These are phyloP conservation scores for Macadamia tetraphylla DNA, from an alignment of 164 flowering plant species.

Conservation along the genomic window DNA sequence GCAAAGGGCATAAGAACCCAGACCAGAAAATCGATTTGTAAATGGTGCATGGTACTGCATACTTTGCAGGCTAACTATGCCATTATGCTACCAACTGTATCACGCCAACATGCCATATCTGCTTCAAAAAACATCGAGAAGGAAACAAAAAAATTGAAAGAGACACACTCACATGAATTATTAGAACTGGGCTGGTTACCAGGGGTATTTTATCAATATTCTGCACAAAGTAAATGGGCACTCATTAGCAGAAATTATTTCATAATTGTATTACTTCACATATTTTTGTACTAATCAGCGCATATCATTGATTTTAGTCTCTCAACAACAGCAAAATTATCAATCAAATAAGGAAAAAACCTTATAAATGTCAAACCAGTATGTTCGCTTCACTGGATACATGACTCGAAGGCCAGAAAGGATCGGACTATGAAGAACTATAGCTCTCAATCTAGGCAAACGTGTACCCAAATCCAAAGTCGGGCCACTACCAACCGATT, in stretches of 20 bases:
- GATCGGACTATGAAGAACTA: conserved; percentile 81
- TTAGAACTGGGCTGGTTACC: conserved; percentile 72
- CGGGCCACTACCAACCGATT: conserved; percentile 93
- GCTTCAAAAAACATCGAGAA: background rate
- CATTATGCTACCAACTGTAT: background rate
- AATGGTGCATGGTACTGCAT: background rate
- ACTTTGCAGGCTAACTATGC: background rate
- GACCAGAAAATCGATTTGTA: background rate
- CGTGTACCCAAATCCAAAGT: conserved; percentile 69
- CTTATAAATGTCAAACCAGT: conserved; percentile 92
- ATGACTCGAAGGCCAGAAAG: conserved; percentile 83
- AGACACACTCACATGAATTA: conserved; percentile 73
- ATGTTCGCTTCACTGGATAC: conserved; percentile 78
- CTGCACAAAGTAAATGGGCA: conserved; percentile 38
- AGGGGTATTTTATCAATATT: conserved; percentile 68
- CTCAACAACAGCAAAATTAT: too few relatives aligned
- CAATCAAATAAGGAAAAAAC: conserved; percentile 19
- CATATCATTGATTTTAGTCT: too few relatives aligned
- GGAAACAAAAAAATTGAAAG: background rate
- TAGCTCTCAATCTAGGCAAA: conserved; percentile 64
- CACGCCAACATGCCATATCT: background rate
- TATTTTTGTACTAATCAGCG: background rate
- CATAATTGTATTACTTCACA: too few relatives aligned
- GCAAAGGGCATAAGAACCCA: background rate
- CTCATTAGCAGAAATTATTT: background rate